phyloP scores from a whole-genome alignment of 139 green algal genomes.

The Dunaliella sp. region DNA sequence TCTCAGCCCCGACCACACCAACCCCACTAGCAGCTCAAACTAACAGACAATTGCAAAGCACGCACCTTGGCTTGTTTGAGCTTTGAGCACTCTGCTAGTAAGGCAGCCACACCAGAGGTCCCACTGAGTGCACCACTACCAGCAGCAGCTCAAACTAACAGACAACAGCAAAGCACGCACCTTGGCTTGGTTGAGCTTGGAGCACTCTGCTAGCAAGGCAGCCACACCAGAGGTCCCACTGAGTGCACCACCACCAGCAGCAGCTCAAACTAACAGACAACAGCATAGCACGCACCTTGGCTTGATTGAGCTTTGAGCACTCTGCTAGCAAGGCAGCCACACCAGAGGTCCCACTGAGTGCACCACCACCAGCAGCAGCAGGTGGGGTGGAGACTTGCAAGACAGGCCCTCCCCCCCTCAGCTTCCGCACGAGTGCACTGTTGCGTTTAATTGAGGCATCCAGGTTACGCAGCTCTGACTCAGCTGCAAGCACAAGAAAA shows the following conservation, averaged over 20 bases:
- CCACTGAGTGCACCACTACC: no score
- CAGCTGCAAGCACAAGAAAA: constrained; percentile 27
- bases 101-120: not conserved
- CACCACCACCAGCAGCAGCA: not conserved
- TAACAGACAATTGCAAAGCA: no score
- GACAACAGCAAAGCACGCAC: no score
- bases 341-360: constrained; percentile 63
- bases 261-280: no score
- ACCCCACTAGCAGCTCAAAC: no score
- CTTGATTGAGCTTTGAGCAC: constrained; percentile 76
- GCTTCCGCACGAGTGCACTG: constrained; percentile 82
- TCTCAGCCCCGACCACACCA: no score
- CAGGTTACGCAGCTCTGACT: constrained; percentile 59
- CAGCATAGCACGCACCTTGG: constrained; percentile 74
- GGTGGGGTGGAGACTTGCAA: not conserved
- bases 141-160: no score
- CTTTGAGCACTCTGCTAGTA: not conserved
- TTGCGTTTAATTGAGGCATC: constrained; percentile 94
- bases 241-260: not conserved
- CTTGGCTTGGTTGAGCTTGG: not conserved
- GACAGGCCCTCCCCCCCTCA: constrained; percentile 36
- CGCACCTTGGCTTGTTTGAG: not conserved
- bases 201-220: not conserved
- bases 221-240: no score
- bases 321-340: constrained; percentile 64